Evolutionary conservation across 2,329 filamentous ascomycete species (phyloP), one percentile per base, ranked within the genome.

Genomic region (Fonsecaea nubica): DNA sequence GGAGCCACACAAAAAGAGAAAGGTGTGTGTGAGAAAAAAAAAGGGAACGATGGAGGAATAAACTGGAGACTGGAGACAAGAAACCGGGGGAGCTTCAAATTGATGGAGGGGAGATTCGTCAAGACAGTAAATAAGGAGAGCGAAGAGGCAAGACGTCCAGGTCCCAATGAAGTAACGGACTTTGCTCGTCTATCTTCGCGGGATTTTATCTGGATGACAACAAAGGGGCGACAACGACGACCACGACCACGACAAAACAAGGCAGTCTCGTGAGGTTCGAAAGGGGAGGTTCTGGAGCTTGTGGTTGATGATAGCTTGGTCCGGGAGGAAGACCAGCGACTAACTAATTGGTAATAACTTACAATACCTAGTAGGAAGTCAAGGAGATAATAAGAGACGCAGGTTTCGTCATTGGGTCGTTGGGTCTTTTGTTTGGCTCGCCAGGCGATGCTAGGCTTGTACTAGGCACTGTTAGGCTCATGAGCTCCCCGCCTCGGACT

Each of bases 51-150:
- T 38, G 7, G 7, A 45, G 40, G 40, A 45, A n/a, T 18, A 40
- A 40, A 40, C 38, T 40, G 38, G 38, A 40, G 38, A 40, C 38
- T 25, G 25, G 25, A 40, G 38, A 45, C 40, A 7, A 18, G 40
- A 45, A 45, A 45, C 40, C 40, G 40, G 40, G 40, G n/a, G 15
- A 9, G 18, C 6, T 6, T 45, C 15, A 45, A n/a, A 8, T 13
- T n/a, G 40, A n/a, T 45, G 40, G 40, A 45, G 40, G n/a, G 40
- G 40, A 45, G 40, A 45, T 45, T 45, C 15, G 8, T 45, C n/a
- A 45, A n/a, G 40, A 8, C 13, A 42, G 18, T 42, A n/a, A 42
- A 6, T 21, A 12, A 21, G 42, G n/a, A 48, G 42, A 10, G 10
- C 42, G 45, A 50, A 18, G 10, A 50, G 21, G 45, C 18, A 21